Conservation (phyloP, 176 grass and related monocot genomes). For the Hordeum marinum region DNA sequence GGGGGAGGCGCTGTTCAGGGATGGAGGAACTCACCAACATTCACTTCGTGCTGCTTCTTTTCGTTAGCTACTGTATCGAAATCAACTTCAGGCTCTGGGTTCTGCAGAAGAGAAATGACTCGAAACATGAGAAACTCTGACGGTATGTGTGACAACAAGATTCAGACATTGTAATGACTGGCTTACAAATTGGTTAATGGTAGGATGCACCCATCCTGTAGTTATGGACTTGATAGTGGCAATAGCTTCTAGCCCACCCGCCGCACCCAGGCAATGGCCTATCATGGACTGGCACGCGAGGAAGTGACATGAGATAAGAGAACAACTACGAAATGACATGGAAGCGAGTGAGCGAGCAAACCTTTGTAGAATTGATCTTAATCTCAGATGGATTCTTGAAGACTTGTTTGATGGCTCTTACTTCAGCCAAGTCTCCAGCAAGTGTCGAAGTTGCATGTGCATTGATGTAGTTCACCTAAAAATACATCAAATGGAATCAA, state of each 20-base stretch:
- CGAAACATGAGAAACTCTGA: neutral
- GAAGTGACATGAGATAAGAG: neutral
- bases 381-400: constrained; percentile 52
- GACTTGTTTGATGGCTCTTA: constrained; percentile 50
- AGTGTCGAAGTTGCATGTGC: constrained; percentile 71
- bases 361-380: constrained; percentile 72
- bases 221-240: constrained; percentile 52
- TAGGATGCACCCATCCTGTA: constrained; percentile 58
- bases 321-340: neutral
- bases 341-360: constrained; percentile 23
- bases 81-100: constrained; percentile 47
- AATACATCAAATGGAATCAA: neutral
- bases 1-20: neutral
- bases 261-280: constrained; percentile 56
- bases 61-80: constrained; percentile 57
- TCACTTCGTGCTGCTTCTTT: constrained; percentile 57
- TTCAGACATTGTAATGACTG: neutral
- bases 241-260: constrained; percentile 59
- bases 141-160: neutral
- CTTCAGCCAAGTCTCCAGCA: constrained; percentile 60
- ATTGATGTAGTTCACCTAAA: constrained; percentile 64
- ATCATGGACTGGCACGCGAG: constrained; percentile 50
- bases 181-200: constrained; percentile 62
- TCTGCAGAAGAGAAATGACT: constrained; percentile 20
- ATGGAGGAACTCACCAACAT: constrained; percentile 42